phyloP scores from a whole-genome alignment of 2,329 filamentous ascomycete species.

The Drechslerella stenobrocha region DNA sequence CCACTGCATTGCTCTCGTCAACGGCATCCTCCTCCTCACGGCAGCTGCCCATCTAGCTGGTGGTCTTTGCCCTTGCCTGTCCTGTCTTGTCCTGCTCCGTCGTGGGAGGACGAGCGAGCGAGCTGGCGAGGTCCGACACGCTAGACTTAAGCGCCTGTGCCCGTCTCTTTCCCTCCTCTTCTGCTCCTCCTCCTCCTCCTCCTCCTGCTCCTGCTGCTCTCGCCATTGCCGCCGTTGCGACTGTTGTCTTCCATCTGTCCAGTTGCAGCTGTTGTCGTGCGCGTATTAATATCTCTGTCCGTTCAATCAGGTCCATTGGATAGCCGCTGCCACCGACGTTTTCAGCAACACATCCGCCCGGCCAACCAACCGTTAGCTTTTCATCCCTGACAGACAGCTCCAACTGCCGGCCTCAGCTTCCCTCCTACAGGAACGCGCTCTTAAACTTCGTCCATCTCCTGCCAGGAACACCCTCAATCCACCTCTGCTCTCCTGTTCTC shows the following conservation, averaged over 20 bases:
- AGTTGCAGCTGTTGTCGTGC: too few relatives aligned
- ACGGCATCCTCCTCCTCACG: background rate
- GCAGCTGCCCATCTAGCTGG: background rate
- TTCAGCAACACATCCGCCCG: too few relatives aligned
- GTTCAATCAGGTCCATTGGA: too few relatives aligned
- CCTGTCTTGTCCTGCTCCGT: background rate
- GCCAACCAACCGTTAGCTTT: too few relatives aligned
- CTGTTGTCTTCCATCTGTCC: background rate
- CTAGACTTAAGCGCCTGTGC: conserved; percentile 1
- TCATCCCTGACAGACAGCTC: too few relatives aligned
- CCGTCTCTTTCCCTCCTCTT: background rate
- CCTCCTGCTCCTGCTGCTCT: background rate
- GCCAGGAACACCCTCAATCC: background rate
- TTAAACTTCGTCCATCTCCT: background rate
- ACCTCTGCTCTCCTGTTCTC: background rate
- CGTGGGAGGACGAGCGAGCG: background rate
- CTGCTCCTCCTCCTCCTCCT: background rate
- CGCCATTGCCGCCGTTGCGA: background rate
- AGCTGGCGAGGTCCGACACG: background rate
- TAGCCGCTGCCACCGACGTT: too few relatives aligned
- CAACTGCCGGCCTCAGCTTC: too few relatives aligned
- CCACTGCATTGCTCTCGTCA: conserved; percentile 2
- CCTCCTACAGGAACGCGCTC: too few relatives aligned
- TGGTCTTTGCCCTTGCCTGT: background rate
- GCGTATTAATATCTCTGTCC: too few relatives aligned